Percentiles rank a stretch among this genome's conserved stretches.
Evolutionary conservation across 768 basidiomycete species (phyloP).

Genomic region (Austroboletus eburneus): DNA sequence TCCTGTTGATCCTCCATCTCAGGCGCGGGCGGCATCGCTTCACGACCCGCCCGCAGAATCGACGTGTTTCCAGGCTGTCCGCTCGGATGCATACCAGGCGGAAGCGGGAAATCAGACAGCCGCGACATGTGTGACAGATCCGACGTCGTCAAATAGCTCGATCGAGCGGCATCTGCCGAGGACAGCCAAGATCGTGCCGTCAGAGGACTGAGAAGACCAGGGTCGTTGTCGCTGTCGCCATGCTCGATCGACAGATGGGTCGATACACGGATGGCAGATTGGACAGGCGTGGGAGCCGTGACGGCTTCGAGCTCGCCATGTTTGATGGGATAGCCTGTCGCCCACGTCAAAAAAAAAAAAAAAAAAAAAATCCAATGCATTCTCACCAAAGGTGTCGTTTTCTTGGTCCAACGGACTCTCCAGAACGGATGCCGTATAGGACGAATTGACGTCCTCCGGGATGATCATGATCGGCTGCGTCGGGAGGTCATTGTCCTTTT

Average conservation of each 20-base stretch:
- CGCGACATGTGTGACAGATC: conserved; percentile 60
- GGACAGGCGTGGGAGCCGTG: conserved; percentile 12
- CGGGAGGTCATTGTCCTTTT: conserved; percentile 4
- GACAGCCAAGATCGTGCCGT: conserved; percentile 19
- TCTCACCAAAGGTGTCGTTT: conserved; percentile 31
- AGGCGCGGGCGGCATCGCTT: conserved; percentile 12
- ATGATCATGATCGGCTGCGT: conserved; percentile 3
- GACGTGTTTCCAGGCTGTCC: conserved; percentile 30
- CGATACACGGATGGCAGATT: conserved; percentile 12
- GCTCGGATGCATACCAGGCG: conserved; percentile 38
- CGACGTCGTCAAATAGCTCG: conserved; percentile 64
- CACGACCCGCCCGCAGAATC: conserved; percentile 43
- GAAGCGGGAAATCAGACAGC: conserved; percentile 68
- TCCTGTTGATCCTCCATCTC: not conserved
- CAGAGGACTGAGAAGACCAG: conserved; percentile 11
- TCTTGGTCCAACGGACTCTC: conserved; percentile 13
- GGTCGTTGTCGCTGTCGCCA: conserved; percentile 1
- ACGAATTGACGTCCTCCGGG: conserved; percentile 27
- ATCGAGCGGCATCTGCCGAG: conserved; percentile 35
- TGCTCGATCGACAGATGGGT: conserved; percentile 22
- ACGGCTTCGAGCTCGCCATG: conserved; percentile 15
- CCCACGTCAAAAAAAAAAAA: not conserved
- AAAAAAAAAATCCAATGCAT: no score
- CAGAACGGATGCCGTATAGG: conserved; percentile 18
- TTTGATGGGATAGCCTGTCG: conserved; percentile 23